phyloP scores from a whole-genome alignment of 2,329 filamentous ascomycete genomes.

The Fusarium pseudoanthophilum region DNA sequence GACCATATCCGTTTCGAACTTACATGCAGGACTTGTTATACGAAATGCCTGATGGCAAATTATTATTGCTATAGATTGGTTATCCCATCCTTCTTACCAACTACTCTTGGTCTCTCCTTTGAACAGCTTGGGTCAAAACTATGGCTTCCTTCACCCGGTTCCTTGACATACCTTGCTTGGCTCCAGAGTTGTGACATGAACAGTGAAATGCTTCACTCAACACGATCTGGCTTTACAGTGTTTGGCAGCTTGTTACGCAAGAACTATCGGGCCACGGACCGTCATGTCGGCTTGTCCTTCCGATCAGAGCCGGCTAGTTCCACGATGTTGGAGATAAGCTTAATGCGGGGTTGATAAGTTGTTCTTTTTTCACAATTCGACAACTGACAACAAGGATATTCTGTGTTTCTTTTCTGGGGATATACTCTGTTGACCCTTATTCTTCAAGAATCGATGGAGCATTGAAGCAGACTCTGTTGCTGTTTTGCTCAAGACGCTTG shows the following conservation, averaged over 20 bases:
- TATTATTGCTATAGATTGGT: accelerated
- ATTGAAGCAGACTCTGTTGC: background rate
- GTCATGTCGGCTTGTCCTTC: conserved; percentile 4
- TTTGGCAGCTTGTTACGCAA: background rate
- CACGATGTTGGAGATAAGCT: conserved; percentile 48
- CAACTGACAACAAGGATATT: conserved; percentile 1
- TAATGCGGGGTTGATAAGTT: conserved; percentile 34
- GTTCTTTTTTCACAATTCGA: background rate
- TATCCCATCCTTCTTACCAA: accelerated
- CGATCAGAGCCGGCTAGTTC: conserved; percentile 16
- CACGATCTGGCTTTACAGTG: background rate
- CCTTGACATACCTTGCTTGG: too few species aligned
- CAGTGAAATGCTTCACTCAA: accelerated
- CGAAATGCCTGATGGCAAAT: background rate
- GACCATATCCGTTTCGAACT: too few species aligned
- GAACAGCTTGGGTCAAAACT: accelerated
- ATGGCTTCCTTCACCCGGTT: too few species aligned
- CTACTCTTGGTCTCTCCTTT: background rate
- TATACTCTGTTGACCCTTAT: background rate
- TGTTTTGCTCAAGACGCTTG: too few species aligned
- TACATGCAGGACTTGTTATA: background rate
- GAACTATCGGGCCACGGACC: conserved; percentile 51
- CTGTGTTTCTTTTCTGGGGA: background rate
- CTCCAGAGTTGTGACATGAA: background rate
- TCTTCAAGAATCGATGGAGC: background rate